These are phyloP conservation scores for Pythium apleroticum DNA, from an alignment of 352 stramenopile species.

Conservation along the genomic window DNA sequence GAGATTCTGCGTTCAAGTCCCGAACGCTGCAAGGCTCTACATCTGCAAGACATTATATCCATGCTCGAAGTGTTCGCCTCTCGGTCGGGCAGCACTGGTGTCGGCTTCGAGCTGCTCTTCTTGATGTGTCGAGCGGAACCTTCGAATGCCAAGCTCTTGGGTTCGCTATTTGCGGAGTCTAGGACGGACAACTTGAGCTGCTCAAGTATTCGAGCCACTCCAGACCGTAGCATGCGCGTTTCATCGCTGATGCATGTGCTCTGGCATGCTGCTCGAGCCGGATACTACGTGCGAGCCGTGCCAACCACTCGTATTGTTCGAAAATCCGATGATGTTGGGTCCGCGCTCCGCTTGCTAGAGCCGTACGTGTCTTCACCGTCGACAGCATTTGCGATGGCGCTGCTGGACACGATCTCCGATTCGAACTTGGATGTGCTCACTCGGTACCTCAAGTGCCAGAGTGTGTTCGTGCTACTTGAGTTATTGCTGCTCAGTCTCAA, in stretches of 20 bases:
- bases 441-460: conserved; percentile 14
- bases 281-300: conserved; percentile 11
- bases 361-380: conserved; percentile 2
- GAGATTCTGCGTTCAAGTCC: conserved; percentile 17
- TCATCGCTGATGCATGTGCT: conserved; percentile 7
- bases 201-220: background rate
- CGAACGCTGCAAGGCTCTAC: background rate
- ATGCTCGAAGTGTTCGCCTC: conserved; percentile 12
- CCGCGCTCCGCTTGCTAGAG: conserved; percentile 10
- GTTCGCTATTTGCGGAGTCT: background rate
- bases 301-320: conserved; percentile 1
- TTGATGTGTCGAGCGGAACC: conserved; percentile 10
- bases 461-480: conserved; percentile 11
- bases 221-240: background rate
- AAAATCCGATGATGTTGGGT: background rate
- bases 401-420: conserved; percentile 10
- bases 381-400: conserved; percentile 9
- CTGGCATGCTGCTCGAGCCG: conserved; percentile 5
- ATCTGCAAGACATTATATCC: conserved; percentile 7
- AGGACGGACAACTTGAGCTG: background rate
- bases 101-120: conserved; percentile 18
- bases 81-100: conserved; percentile 6
- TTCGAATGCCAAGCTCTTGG: conserved; percentile 4
- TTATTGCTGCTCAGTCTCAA: conserved; percentile 11
- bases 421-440: background rate